Evolutionary conservation across 148 eudicot species (phyloP).

Genomic region (Salicornia ramosissima): DNA sequence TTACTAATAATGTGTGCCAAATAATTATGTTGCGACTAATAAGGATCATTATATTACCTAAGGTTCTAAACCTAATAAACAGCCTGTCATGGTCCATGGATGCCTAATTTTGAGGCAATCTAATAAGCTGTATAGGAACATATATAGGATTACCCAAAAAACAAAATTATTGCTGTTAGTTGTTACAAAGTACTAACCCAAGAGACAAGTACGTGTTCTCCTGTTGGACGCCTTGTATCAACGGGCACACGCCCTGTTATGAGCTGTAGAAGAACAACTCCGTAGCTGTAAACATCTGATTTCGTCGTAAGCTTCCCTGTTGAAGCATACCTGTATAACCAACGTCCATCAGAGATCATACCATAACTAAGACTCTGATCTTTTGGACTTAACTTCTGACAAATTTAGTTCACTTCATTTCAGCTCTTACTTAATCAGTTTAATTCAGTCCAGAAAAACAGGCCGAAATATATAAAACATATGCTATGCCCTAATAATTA

Average conservation of each 20-base stretch:
- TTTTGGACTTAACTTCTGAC: slow-evolving; percentile 1
- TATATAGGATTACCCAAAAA: no score
- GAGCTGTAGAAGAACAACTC: slow-evolving; percentile 89
- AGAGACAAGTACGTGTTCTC: slow-evolving; percentile 84
- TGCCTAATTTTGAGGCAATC: background rate
- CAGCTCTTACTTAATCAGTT: no score
- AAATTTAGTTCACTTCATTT: slow-evolving; percentile 16
- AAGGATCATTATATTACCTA: no score
- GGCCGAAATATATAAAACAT: no score
- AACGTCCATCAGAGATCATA: slow-evolving; percentile 14
- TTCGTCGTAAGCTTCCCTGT: slow-evolving; percentile 94
- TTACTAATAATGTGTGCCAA: no score
- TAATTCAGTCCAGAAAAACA: no score
- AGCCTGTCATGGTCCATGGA: no score
- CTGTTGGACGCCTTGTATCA: slow-evolving; percentile 69
- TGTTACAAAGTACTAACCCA: slow-evolving; percentile 52
- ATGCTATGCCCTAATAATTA: background rate
- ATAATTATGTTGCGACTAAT: no score
- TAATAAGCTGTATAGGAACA: no score
- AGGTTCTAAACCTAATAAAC: no score
- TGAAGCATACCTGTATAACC: slow-evolving; percentile 67
- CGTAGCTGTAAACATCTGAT: slow-evolving; percentile 92
- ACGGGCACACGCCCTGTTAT: slow-evolving; percentile 83
- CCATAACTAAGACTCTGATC: slow-evolving; percentile 14
- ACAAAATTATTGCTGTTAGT: no score